Conservation (phyloP, 257 asterid genomes). For the Solanum medicagineum region DNA sequence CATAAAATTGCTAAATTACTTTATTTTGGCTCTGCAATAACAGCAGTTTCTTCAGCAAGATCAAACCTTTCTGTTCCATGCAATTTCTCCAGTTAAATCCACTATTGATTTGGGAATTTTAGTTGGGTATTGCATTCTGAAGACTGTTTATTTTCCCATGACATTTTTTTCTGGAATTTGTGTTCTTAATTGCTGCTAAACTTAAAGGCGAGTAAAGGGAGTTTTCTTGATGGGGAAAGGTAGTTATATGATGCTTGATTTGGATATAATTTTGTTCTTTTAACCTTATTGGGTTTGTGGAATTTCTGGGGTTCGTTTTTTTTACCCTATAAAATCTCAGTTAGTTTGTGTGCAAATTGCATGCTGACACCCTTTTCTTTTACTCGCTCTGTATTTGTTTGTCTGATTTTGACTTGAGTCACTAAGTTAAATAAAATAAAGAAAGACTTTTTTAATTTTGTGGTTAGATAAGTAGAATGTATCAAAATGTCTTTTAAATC, state of each 20-base stretch:
- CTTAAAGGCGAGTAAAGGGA: neutral
- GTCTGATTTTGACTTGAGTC: no score
- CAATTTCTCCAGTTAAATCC: neutral
- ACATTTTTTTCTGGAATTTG: neutral
- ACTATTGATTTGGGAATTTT: neutral
- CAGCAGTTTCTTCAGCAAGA: neutral
- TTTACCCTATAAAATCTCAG: neutral
- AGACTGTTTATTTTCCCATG: neutral
- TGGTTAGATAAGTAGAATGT: no score
- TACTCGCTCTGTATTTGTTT: no score
- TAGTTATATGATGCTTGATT: neutral
- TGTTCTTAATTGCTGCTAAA: neutral
- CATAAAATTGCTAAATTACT: neutral
- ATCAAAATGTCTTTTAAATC: no score
- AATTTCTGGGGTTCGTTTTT: neutral
- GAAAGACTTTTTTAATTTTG: no score
- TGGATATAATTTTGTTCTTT: neutral
- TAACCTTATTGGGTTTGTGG: neutral
- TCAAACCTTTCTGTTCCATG: neutral
- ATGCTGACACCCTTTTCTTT: neutral
- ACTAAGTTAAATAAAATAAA: no score
- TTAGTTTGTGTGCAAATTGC: neutral
- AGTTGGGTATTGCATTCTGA: neutral
- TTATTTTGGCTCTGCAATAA: neutral
- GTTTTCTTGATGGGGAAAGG: neutral